These are phyloP conservation scores for Mycosphaerelloides madeirae DNA, from an alignment of 2,329 filamentous ascomycete genomes.

Conservation along the genomic window DNA sequence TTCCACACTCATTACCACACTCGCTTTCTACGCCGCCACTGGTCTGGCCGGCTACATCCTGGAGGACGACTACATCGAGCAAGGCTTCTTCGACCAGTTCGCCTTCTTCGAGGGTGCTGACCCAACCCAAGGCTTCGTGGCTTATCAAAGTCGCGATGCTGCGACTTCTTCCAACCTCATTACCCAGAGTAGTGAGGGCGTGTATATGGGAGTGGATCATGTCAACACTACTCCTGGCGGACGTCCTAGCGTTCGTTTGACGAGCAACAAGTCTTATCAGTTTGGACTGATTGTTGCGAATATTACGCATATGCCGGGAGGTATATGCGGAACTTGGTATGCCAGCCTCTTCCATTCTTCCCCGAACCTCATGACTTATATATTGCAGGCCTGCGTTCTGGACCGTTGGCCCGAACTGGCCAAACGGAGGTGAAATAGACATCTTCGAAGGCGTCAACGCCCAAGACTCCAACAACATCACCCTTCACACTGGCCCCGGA, in stretches of 20 bases:
- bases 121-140: conserved; percentile 70
- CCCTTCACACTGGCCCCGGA: conserved; percentile 33
- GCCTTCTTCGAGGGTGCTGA: conserved; percentile 53
- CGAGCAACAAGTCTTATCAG: conserved; percentile 59
- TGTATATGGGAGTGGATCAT: conserved; percentile 34
- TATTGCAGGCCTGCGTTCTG: conserved; percentile 54
- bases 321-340: conserved; percentile 64
- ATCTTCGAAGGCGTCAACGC: conserved; percentile 39
- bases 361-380: conserved; percentile 1
- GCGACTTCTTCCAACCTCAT: conserved; percentile 39
- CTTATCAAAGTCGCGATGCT: conserved; percentile 57
- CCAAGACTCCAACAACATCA: conserved; percentile 32
- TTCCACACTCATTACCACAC: conserved; percentile 13
- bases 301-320: conserved; percentile 67
- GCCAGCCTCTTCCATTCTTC: background rate
- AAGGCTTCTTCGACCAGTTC: conserved; percentile 50
- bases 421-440: conserved; percentile 36
- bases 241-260: conserved; percentile 66
- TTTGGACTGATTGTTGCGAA: conserved; percentile 68
- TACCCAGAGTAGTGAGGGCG: conserved; percentile 16
- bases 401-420: conserved; percentile 56
- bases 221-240: conserved; percentile 48
- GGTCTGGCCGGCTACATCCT: conserved; percentile 33
- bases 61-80: conserved; percentile 45
- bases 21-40: conserved; percentile 23